These are phyloP conservation scores for Phoma herbarum DNA, from an alignment of 2,329 filamentous ascomycete species.

Conservation along the genomic window DNA sequence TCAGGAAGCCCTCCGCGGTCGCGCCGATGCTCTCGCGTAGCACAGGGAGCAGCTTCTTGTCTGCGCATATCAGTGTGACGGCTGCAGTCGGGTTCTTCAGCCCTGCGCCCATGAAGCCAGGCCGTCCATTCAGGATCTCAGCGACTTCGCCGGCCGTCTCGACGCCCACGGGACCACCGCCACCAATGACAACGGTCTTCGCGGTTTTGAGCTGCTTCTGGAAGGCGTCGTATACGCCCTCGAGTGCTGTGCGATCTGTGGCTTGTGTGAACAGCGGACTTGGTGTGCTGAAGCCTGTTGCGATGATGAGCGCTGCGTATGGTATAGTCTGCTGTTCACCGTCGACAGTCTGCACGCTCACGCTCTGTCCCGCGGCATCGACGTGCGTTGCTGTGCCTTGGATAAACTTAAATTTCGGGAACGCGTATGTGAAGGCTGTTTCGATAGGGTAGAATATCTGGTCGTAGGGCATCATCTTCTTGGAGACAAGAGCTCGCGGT, in stretches of 20 bases:
- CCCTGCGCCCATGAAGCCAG: conserved; percentile 47
- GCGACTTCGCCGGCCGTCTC: conserved; percentile 62
- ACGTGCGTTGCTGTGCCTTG: conserved; percentile 61
- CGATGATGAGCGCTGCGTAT: conserved; percentile 65
- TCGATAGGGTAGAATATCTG: conserved; percentile 63
- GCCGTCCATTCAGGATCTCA: conserved; percentile 53
- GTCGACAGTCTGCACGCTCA: conserved; percentile 50
- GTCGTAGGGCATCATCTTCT: conserved; percentile 58
- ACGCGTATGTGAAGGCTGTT: conserved; percentile 61
- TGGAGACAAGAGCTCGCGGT: conserved; percentile 63
- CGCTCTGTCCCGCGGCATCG: conserved; percentile 56
- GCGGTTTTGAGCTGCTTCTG: conserved; percentile 52
- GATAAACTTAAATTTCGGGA: conserved; percentile 60
- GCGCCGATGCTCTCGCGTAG: conserved; percentile 55
- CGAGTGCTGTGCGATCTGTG: conserved; percentile 42
- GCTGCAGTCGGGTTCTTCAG: conserved; percentile 52
- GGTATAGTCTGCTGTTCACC: conserved; percentile 49
- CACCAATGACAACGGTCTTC: conserved; percentile 58
- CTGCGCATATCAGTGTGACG: conserved; percentile 58
- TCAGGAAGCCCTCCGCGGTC: conserved; percentile 59
- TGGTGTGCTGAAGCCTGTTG: conserved; percentile 62
- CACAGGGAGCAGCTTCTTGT: conserved; percentile 55
- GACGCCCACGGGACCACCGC: conserved; percentile 60
- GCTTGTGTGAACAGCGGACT: conserved; percentile 57
- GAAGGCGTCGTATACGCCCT: conserved; percentile 48